Conservation (phyloP, 176 grass and related monocot species). For the Poa annua region DNA sequence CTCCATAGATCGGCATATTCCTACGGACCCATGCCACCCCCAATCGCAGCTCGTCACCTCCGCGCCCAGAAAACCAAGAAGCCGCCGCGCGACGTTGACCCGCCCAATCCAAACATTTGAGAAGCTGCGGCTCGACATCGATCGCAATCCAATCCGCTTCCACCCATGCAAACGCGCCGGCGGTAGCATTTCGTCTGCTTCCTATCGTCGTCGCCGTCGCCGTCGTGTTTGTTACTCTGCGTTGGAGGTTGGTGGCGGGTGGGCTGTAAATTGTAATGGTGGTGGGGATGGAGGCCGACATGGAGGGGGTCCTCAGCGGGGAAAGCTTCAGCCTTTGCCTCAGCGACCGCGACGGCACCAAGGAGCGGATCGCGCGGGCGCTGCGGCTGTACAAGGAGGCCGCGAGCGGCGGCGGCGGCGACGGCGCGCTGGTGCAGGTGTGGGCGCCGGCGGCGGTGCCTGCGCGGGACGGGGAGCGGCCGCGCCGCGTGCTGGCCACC, state of each 20-base stretch:
- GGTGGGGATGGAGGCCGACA: conserved; percentile 39
- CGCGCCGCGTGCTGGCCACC: conserved; percentile 69
- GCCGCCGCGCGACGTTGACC: conserved; percentile 30
- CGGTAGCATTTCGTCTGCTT: not conserved
- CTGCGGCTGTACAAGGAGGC: conserved; percentile 76
- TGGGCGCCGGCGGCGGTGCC: conserved; percentile 64
- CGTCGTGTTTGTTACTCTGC: not conserved
- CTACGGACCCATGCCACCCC: not conserved
- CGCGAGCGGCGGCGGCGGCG: not conserved
- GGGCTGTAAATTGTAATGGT: not conserved
- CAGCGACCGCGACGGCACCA: conserved; percentile 35
- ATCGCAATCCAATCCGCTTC: not conserved
- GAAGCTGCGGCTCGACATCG: conserved; percentile 67
- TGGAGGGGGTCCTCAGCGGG: conserved; percentile 11
- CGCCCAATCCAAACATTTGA: conserved; percentile 21
- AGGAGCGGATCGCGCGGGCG: conserved; percentile 80
- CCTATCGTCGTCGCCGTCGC: not conserved
- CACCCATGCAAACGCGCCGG: not conserved
- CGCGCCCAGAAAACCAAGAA: not conserved
- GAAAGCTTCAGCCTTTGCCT: conserved; percentile 30
- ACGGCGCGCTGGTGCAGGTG: conserved; percentile 79
- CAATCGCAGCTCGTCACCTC: conserved; percentile 5
- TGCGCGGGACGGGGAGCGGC: conserved; percentile 52
- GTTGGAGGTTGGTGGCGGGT: not conserved
- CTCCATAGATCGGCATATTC: conserved; percentile 12